These are phyloP conservation scores for Tetrahymena malaccensis DNA, from an alignment of 73 alveolate genomes.

Conservation along the genomic window DNA sequence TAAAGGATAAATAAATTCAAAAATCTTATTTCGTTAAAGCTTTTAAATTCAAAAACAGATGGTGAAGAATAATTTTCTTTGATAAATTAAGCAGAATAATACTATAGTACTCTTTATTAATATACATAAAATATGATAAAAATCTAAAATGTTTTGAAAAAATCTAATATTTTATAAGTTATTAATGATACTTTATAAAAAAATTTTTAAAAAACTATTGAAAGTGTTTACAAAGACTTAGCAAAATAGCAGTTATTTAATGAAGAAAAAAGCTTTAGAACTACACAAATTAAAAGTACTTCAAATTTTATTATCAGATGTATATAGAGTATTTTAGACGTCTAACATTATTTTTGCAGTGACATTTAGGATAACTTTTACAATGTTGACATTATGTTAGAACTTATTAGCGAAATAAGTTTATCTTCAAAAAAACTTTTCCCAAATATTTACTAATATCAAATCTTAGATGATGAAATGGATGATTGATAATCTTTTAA, in stretches of 20 bases:
- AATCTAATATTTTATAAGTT: background rate
- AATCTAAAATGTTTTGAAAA: too few species aligned
- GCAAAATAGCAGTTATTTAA: too few species aligned
- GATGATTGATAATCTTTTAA: too few species aligned
- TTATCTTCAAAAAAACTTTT: too few species aligned
- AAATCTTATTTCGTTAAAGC: background rate
- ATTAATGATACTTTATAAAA: background rate
- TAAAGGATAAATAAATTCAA: background rate
- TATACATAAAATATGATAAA: background rate
- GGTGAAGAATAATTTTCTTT: too few species aligned
- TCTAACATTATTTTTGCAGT: too few species aligned
- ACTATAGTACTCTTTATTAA: background rate
- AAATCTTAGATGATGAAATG: too few species aligned
- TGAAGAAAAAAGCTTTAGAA: background rate
- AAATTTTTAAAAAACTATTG: background rate
- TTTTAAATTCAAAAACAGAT: background rate
- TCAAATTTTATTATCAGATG: background rate
- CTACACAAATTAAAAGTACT: background rate
- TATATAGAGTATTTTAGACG: background rate
- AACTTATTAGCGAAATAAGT: too few species aligned
- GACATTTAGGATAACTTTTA: background rate
- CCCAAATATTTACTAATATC: too few species aligned
- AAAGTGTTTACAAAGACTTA: background rate
- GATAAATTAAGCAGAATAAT: background rate
- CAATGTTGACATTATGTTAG: background rate